These are phyloP conservation scores for Cyclocybe aegerita DNA, from an alignment of 768 basidiomycete genomes.

Conservation along the genomic window DNA sequence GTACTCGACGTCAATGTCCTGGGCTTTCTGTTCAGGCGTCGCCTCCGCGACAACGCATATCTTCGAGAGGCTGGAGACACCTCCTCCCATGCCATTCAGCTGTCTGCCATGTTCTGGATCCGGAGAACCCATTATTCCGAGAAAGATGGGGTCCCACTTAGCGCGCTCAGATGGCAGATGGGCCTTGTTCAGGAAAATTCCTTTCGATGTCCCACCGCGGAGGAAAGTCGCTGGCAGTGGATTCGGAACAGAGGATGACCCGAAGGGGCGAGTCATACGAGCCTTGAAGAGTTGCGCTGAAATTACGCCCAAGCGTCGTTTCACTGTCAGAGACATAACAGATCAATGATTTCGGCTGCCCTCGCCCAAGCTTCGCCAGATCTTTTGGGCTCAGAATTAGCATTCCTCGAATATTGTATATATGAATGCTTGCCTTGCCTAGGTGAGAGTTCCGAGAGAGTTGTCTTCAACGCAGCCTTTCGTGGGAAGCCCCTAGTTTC, in stretches of 20 bases:
- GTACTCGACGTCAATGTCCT: slow-evolving; percentile 63
- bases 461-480: no score
- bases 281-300: background rate
- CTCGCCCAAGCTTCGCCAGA: no score
- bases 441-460: no score
- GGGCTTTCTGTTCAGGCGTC: slow-evolving; percentile 35
- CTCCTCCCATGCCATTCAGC: slow-evolving; percentile 82
- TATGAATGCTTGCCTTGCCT: no score
- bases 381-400: no score
- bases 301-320: background rate
- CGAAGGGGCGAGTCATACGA: background rate
- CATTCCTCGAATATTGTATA: no score
- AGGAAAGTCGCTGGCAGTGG: slow-evolving; percentile 56
- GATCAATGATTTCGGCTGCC: no score
- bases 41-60: slow-evolving; percentile 63
- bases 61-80: slow-evolving; percentile 73
- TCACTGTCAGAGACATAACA: background rate
- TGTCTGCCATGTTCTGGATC: slow-evolving; percentile 68
- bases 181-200: slow-evolving; percentile 59
- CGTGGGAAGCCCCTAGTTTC: no score
- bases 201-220: slow-evolving; percentile 78
- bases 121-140: slow-evolving; percentile 81
- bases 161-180: slow-evolving; percentile 50
- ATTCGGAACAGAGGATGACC: slow-evolving; percentile 20
- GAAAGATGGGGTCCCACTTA: slow-evolving; percentile 62